These are phyloP conservation scores for Gaeumannomyces sp. DNA, from an alignment of 2,329 filamentous ascomycete genomes.

Conservation along the genomic window DNA sequence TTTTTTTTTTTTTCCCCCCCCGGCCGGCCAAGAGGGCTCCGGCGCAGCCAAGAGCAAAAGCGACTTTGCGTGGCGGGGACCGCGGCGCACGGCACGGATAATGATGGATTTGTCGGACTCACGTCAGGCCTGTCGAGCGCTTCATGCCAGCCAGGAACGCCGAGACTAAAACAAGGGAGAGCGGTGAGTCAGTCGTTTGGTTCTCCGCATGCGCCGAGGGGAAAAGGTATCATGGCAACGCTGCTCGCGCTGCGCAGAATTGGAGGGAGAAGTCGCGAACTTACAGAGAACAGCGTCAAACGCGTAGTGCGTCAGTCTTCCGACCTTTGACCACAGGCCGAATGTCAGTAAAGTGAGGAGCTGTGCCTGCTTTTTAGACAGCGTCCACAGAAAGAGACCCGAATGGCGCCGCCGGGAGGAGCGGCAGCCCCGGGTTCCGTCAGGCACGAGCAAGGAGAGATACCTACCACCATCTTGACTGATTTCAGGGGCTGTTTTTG, in stretches of 20 bases:
- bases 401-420: background rate
- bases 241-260: background rate
- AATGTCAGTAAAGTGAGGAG: slow-evolving; percentile 63
- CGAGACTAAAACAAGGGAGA: slow-evolving; percentile 57
- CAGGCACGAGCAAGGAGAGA: slow-evolving; percentile 11
- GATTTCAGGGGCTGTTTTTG: background rate
- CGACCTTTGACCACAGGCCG: slow-evolving; percentile 72
- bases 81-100: slow-evolving; percentile 1
- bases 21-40: slow-evolving; percentile 74
- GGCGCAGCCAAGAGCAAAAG: slow-evolving; percentile 67
- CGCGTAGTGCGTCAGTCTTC: slow-evolving; percentile 87
- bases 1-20: slow-evolving; percentile 63
- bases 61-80: slow-evolving; percentile 36
- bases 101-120: slow-evolving; percentile 42
- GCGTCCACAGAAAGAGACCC: slow-evolving; percentile 15
- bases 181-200: background rate
- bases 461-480: slow-evolving; percentile 17
- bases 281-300: slow-evolving; percentile 90
- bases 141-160: slow-evolving; percentile 96
- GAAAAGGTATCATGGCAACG: background rate
- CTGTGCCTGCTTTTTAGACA: slow-evolving; percentile 40
- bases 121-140: slow-evolving; percentile 96
- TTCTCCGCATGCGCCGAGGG: background rate
- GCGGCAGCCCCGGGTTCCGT: slow-evolving; percentile 12
- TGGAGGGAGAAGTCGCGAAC: slow-evolving; percentile 26